Evolutionary conservation across 2,329 filamentous ascomycete species (phyloP), one percentile per base, ranked within the genome.

Genomic region (Lasiodiplodia hormozganensis): DNA sequence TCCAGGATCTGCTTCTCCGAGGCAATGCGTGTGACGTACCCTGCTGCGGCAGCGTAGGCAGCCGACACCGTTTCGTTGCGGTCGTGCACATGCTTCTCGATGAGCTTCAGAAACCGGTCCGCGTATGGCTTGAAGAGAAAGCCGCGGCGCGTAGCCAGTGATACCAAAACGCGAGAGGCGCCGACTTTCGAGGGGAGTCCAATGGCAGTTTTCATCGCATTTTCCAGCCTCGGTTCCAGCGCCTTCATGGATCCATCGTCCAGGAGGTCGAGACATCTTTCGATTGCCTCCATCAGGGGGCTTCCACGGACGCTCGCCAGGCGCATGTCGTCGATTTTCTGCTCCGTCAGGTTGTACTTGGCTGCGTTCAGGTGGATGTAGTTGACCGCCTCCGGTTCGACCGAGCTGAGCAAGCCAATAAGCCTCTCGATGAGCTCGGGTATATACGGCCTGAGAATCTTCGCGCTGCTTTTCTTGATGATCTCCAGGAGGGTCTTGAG

Each of bases 121-220:
- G 92, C 90, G 74, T 94, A 89, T 0, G 92, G 89, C 47, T 86
- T 87, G 78, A 97, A 92, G 36, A 94, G 84, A 47, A 90, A 86
- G 43, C 87, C 88, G 71, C 95, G 92, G 14, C 93, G 88, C 62
- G 94, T 95, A 62, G 93, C 92, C 8, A 99, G 85, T 0, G 93
- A 94, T 8, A 92, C 91, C 38, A 99, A 85, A 2, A 97, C 90
- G 67, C 93, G 89, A 71, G 91, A 92, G 75, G 94, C 96, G 47
- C 94, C 96, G 58, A 98, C 91, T 82, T 98, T 98, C 0, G 94
- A 96, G 2, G 95, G 95, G 81, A 98, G 89, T 1, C 94, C 95
- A 47, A 99, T 89, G 1, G 94, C 92, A 31, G 87, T 89, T 77
- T 95, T 96, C 80, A 98, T 93, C 0, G 92, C 90, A 36, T 87